These are phyloP conservation scores for Podaxis sp. DNA, from an alignment of 768 basidiomycete species.

Conservation along the genomic window DNA sequence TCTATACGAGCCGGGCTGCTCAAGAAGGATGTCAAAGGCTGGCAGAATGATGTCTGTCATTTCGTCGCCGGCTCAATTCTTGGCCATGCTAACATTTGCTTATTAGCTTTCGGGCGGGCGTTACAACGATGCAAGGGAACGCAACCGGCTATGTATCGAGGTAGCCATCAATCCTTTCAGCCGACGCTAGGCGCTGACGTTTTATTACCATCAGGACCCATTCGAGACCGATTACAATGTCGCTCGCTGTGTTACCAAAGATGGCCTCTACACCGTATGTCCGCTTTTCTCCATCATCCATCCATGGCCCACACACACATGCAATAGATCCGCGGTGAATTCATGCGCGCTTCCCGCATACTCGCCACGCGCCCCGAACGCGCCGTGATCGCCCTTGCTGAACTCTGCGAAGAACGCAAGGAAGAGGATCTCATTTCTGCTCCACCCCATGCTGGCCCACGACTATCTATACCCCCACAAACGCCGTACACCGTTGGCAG, in stretches of 20 bases:
- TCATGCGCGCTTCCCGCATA: slow-evolving; percentile 93
- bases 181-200: background rate
- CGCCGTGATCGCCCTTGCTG: slow-evolving; percentile 77
- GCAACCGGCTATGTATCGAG: slow-evolving; percentile 96
- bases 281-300: background rate
- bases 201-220: slow-evolving; percentile 64
- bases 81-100: slow-evolving; percentile 1
- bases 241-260: slow-evolving; percentile 92
- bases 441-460: slow-evolving; percentile 35
- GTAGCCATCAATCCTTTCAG: slow-evolving; percentile 37
- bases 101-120: slow-evolving; percentile 48
- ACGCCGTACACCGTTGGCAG: slow-evolving; percentile 69
- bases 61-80: background rate
- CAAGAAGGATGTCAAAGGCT: slow-evolving; percentile 91
- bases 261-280: slow-evolving; percentile 90
- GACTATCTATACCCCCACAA: slow-evolving; percentile 56
- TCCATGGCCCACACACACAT: slow-evolving; percentile 26
- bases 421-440: slow-evolving; percentile 59
- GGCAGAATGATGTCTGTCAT: slow-evolving; percentile 82
- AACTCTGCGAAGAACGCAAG: slow-evolving; percentile 89
- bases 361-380: slow-evolving; percentile 77
- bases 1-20: slow-evolving; percentile 87
- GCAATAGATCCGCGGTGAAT: slow-evolving; percentile 90
- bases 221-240: slow-evolving; percentile 98
- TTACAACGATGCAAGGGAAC: slow-evolving; percentile 74